Base-by-base conservation (phyloP, 768 basidiomycete species). In the Russula virescens region DNA sequence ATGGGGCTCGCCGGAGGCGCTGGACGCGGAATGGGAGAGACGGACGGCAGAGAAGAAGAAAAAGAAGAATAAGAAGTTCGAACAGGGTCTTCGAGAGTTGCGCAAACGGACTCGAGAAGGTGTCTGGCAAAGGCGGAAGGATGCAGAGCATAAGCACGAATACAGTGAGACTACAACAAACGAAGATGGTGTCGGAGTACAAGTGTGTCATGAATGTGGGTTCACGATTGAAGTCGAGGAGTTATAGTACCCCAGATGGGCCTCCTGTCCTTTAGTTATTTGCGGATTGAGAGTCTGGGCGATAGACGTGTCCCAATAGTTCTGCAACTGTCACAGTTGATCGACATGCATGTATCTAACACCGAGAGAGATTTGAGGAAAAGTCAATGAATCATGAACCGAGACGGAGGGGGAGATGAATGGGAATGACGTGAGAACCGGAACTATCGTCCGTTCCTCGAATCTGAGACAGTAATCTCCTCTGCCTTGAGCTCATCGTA, bases 31-130 rank as follows among this genome's bases (percentile, higher is more conserved):
- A 71, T 98, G 86, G 73, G 87, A 90, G 68, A 79, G 81, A 38
- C 81, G 95, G 56, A 82, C 81, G 56, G 80, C 78, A 23, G 91
- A 91, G 70, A 96, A 94, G 79, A 89, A 87, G 71, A 87, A 87
- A 70, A 90, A 92, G 74, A 90, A 91, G 78, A 90, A 90, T 68
- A 92, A 86, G 73, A 98, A 99, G 71, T 98, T 98, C 68, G 95
- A 97, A 71, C 86, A 95, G 68, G 84, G 91, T 47, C 75, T 99
- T 60, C 83, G 78, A 70, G 94, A 98, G 70, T 76, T 98, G 48
- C 82, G 95, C 43, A 84, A 83, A 68, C 81, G 89, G 64, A 97
- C 95, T 2, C 83, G 89, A 68, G 93, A 94, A 73, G 90, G 92
- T 28, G 83, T 92, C 14, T 96, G 91, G 87, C 94, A 96, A 73